Conservation (phyloP, 805 yeast species). For the Candida orba region DNA sequence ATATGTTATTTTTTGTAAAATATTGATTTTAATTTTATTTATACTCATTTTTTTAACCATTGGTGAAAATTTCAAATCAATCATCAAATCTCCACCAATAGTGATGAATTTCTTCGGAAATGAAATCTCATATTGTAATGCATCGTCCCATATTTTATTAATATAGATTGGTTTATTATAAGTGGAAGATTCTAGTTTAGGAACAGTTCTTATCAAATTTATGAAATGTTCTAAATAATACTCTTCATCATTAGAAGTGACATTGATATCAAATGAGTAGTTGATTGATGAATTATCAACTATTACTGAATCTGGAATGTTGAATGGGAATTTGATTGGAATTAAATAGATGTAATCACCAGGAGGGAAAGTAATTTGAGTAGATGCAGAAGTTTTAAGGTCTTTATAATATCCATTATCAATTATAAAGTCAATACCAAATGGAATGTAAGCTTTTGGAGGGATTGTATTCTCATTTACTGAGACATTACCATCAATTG, state of each 20-base stretch:
- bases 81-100: conserved; percentile 42
- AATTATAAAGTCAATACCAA: not conserved
- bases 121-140: conserved; percentile 63
- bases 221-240: conserved; percentile 27
- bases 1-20: conserved; percentile 60
- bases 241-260: conserved; percentile 2
- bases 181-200: conserved; percentile 29
- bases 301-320: conserved; percentile 53
- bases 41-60: conserved; percentile 52
- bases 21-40: conserved; percentile 57
- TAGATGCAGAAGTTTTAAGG: not conserved
- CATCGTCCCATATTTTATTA: conserved; percentile 66
- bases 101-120: conserved; percentile 65
- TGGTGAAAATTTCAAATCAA: conserved; percentile 63
- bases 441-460: not conserved
- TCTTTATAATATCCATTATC: conserved; percentile 5
- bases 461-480: not conserved
- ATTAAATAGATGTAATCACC: conserved; percentile 66
- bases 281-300: conserved; percentile 42
- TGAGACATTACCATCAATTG: not conserved
- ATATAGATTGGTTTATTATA: conserved; percentile 70
- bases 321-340: conserved; percentile 55
- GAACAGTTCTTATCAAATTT: conserved; percentile 34
- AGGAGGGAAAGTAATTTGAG: conserved; percentile 31
- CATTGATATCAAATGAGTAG: conserved; percentile 21